phyloP scores from a whole-genome alignment of 768 basidiomycete species.

The Paxillus rubicundulus region DNA sequence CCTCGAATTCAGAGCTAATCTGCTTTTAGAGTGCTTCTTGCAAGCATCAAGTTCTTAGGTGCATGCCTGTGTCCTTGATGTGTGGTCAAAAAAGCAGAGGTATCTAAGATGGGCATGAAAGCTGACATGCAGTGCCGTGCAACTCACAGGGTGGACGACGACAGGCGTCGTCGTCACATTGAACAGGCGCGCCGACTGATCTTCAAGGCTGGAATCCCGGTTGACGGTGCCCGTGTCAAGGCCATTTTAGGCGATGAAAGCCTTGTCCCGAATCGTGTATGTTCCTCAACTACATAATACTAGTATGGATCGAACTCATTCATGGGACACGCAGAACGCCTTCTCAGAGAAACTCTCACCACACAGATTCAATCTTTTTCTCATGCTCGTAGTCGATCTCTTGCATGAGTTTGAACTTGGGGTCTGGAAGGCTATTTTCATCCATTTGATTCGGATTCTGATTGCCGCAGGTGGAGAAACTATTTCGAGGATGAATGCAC shows the following conservation, averaged over 20 bases:
- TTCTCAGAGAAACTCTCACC: constrained; percentile 27
- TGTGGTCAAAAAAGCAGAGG: constrained; percentile 4
- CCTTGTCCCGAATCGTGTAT: constrained; percentile 2
- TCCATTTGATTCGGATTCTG: constrained; percentile 17
- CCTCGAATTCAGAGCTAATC: background rate
- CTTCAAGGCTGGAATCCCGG: constrained; percentile 1
- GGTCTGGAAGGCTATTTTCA: constrained; percentile 18
- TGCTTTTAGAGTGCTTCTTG: constrained; percentile 14
- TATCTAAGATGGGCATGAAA: constrained; percentile 9
- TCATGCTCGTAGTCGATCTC: constrained; percentile 13
- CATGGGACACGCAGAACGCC: constrained; percentile 31
- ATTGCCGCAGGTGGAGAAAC: constrained; percentile 3
- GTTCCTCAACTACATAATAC: background rate
- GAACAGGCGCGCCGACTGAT: constrained; percentile 6
- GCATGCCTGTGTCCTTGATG: constrained; percentile 20
- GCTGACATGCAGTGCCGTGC: constrained; percentile 1
- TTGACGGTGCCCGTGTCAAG: constrained; percentile 1
- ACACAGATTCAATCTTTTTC: constrained; percentile 11
- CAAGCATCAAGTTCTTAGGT: constrained; percentile 22
- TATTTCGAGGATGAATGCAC: constrained; percentile 9
- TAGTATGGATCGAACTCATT: background rate
- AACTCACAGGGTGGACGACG: background rate
- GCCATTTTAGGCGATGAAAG: constrained; percentile 1
- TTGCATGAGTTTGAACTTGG: constrained; percentile 22
- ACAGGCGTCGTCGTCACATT: background rate